These are phyloP conservation scores for Myrica gale DNA, from an alignment of 306 rosid genomes.

Conservation along the genomic window DNA sequence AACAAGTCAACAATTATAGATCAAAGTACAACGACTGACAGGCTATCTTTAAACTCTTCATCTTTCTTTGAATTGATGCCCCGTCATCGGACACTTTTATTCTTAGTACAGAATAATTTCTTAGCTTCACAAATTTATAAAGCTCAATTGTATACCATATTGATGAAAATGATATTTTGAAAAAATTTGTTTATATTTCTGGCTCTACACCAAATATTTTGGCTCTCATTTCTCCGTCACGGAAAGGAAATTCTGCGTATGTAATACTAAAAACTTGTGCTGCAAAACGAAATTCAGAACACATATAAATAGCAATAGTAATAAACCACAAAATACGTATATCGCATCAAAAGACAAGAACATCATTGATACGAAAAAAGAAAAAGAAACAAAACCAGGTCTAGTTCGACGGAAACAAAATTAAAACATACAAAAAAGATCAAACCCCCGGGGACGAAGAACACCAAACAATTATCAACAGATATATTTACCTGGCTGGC, in stretches of 20 bases:
- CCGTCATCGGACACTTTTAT: background rate
- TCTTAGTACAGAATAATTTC: background rate
- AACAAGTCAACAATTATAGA: background rate
- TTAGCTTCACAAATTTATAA: background rate
- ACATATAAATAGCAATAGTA: background rate
- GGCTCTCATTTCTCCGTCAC: background rate
- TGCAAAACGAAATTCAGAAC: background rate
- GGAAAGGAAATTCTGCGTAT: background rate
- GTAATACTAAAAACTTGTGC: background rate
- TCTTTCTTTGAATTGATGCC: background rate
- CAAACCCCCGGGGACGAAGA: background rate
- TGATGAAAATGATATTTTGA: background rate
- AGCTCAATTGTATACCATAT: background rate
- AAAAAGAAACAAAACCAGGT: background rate
- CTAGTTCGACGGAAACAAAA: slow-evolving; percentile 15
- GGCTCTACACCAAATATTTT: background rate
- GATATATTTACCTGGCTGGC: slow-evolving; percentile 36
- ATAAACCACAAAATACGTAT: background rate
- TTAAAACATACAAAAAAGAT: slow-evolving; percentile 6
- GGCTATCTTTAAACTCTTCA: background rate
- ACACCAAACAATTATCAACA: background rate
- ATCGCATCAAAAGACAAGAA: slow-evolving; percentile 13
- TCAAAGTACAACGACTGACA: background rate
- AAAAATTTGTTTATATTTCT: background rate
- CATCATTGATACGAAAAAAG: background rate